phyloP scores from a whole-genome alignment of 2,329 filamentous ascomycete genomes.

The Diplocarpon mali region DNA sequence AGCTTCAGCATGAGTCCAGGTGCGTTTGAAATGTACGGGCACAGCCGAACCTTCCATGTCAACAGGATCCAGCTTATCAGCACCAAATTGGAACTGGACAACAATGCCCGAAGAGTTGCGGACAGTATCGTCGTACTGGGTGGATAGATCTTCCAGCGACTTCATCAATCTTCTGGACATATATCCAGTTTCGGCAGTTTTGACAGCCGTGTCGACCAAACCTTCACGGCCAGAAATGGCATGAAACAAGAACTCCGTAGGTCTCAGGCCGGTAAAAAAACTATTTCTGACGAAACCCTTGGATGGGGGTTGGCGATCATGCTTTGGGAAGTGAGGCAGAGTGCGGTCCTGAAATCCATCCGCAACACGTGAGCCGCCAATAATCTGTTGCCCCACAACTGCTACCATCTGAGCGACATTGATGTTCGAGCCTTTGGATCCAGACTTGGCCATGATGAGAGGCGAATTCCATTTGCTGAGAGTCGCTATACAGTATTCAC shows the following conservation, averaged over 20 bases:
- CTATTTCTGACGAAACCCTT: constrained; percentile 97
- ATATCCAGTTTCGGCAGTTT: constrained; percentile 97
- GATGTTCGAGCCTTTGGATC: constrained; percentile 93
- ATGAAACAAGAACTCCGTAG: constrained; percentile 95
- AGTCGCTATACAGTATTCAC: constrained; percentile 80
- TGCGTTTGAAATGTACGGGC: constrained; percentile 85
- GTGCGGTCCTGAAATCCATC: constrained; percentile 96
- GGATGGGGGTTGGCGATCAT: constrained; percentile 79
- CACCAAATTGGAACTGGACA: constrained; percentile 95
- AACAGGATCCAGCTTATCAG: constrained; percentile 88
- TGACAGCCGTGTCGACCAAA: constrained; percentile 96
- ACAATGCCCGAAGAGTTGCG: constrained; percentile 80
- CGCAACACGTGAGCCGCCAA: constrained; percentile 80
- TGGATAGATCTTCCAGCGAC: constrained; percentile 86
- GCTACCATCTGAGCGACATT: constrained; percentile 99
- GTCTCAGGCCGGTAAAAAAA: constrained; percentile 85
- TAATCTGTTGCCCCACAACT: constrained; percentile 95
- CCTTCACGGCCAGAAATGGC: constrained; percentile 97
- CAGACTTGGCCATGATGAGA: constrained; percentile 92
- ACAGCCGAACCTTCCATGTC: constrained; percentile 95
- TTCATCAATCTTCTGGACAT: constrained; percentile 99
- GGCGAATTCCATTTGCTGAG: constrained; percentile 87
- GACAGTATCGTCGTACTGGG: constrained; percentile 89
- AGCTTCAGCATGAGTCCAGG: constrained; percentile 71
- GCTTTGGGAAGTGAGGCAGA: constrained; percentile 90